phyloP scores from a whole-genome alignment of 306 rosid species.

The Prunus mume region DNA sequence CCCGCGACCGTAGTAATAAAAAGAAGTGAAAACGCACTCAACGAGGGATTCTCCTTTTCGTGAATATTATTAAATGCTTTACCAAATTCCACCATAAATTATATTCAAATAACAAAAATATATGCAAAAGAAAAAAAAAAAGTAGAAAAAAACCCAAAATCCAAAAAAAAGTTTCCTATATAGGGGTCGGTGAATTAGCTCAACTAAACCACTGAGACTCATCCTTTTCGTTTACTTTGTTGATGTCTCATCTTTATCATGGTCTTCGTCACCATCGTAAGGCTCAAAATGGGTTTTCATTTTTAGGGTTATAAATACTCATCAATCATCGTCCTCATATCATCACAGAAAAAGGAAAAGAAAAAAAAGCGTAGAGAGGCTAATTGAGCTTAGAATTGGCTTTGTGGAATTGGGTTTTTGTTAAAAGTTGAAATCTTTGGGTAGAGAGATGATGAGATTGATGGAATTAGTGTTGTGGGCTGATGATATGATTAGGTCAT shows the following conservation, averaged over 20 bases:
- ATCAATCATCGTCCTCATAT: background rate
- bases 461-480: background rate
- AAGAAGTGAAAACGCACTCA: constrained; percentile 28
- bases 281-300: background rate
- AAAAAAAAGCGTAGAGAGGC: background rate
- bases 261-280: constrained; percentile 14
- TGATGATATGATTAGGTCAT: constrained; percentile 41
- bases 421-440: background rate
- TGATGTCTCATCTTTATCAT: constrained; percentile 30
- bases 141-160: background rate
- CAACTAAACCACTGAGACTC: constrained; percentile 33
- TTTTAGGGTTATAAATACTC: background rate
- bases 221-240: constrained; percentile 20
- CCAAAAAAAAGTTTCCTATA: constrained; percentile 14
- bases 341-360: background rate
- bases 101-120: background rate
- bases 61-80: constrained; percentile 20
- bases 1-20: constrained; percentile 39
- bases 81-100: constrained; percentile 4
- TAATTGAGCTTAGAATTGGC: background rate
- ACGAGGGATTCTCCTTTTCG: constrained; percentile 40
- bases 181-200: constrained; percentile 26
- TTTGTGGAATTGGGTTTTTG: background rate
- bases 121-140: background rate
- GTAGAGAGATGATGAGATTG: background rate